A percentile compares a stretch with the other conserved stretches of the same genome.
phyloP scores from a whole-genome alignment of 495 filamentous ascomycete species.

The Talaromyces proteolyticus region DNA sequence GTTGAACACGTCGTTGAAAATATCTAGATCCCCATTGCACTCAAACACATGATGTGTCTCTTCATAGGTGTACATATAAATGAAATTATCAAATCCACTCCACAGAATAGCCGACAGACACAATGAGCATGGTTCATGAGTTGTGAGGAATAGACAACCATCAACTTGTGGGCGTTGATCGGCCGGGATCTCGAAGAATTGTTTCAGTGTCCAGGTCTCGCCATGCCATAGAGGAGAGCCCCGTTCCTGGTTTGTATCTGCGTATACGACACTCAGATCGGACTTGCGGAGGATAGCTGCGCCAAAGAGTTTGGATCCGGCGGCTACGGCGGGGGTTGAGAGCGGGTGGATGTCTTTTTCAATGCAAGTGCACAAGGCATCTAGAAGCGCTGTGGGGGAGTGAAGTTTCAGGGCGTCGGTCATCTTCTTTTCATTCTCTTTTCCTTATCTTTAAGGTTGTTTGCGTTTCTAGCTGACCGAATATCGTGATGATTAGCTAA shows the following conservation, averaged over 20 bases:
- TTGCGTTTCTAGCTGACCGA: too few relatives aligned
- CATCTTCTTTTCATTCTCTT: background rate
- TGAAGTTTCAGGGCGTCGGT: slow-evolving; percentile 4
- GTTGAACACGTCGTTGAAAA: slow-evolving; percentile 7
- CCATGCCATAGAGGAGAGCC: slow-evolving; percentile 7
- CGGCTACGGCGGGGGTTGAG: slow-evolving; percentile 3
- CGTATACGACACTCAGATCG: slow-evolving; percentile 4
- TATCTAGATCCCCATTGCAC: slow-evolving; percentile 6
- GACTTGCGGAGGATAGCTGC: slow-evolving; percentile 5
- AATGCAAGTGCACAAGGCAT: slow-evolving; percentile 4
- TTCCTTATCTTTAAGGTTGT: too few relatives aligned
- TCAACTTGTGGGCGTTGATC: slow-evolving; percentile 1
- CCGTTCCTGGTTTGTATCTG: slow-evolving; percentile 7
- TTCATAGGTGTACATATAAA: slow-evolving; percentile 9
- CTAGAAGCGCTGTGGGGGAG: background rate
- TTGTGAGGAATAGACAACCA: slow-evolving; percentile 7
- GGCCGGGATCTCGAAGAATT: slow-evolving; percentile 7
- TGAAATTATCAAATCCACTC: slow-evolving; percentile 10
- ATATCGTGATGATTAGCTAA: too few relatives aligned
- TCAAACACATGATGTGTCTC: slow-evolving; percentile 8
- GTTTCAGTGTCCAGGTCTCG: slow-evolving; percentile 7
- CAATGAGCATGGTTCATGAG: slow-evolving; percentile 9
- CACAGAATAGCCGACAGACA: slow-evolving; percentile 9
- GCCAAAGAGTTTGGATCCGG: slow-evolving; percentile 6
- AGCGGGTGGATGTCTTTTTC: slow-evolving; percentile 6